These are phyloP conservation scores for Monilinia fructigena DNA, from an alignment of 2,329 filamentous ascomycete genomes.

Conservation along the genomic window DNA sequence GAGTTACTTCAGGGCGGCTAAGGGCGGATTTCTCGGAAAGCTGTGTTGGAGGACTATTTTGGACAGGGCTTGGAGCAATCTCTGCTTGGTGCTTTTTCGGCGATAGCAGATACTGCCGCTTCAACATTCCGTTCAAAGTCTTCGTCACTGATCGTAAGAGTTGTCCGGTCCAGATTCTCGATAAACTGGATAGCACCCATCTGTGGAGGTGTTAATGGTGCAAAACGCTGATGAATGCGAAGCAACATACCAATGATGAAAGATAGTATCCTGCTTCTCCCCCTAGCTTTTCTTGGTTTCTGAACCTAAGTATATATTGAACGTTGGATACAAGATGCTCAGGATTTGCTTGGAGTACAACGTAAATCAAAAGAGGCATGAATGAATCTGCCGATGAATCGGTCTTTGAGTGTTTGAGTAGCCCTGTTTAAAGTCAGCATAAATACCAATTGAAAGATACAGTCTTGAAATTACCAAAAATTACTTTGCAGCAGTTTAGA, in stretches of 20 bases:
- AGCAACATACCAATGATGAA: slow-evolving; percentile 71
- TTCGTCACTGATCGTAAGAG: slow-evolving; percentile 86
- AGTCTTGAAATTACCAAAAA: slow-evolving; percentile 65
- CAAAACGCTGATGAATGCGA: slow-evolving; percentile 2
- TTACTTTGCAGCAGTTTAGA: slow-evolving; percentile 98
- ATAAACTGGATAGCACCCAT: slow-evolving; percentile 96
- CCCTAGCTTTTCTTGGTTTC: slow-evolving; percentile 93
- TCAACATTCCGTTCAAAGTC: slow-evolving; percentile 98
- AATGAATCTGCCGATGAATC: slow-evolving; percentile 97
- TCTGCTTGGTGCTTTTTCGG: slow-evolving; percentile 77
- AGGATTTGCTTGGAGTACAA: slow-evolving; percentile 89
- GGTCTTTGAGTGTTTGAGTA: slow-evolving; percentile 85
- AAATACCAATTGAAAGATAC: slow-evolving; percentile 30
- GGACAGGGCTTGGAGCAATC: slow-evolving; percentile 42
- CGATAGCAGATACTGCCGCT: slow-evolving; percentile 90
- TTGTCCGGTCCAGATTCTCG: slow-evolving; percentile 92
- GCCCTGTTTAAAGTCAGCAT: slow-evolving; percentile 52
- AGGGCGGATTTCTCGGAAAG: slow-evolving; percentile 48
- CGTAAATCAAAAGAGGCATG: slow-evolving; percentile 91
- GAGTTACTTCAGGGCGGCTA: slow-evolving; percentile 56
- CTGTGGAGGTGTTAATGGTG: slow-evolving; percentile 42
- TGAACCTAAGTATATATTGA: slow-evolving; percentile 94
- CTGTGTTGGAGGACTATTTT: slow-evolving; percentile 40
- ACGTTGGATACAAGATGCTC: slow-evolving; percentile 96
- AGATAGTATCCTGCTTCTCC: slow-evolving; percentile 99